Evolutionary conservation across 305 asterid genomes (phyloP), one percentile per base, ranked within the genome.

Genomic region (Stenogyne calaminthoides): DNA sequence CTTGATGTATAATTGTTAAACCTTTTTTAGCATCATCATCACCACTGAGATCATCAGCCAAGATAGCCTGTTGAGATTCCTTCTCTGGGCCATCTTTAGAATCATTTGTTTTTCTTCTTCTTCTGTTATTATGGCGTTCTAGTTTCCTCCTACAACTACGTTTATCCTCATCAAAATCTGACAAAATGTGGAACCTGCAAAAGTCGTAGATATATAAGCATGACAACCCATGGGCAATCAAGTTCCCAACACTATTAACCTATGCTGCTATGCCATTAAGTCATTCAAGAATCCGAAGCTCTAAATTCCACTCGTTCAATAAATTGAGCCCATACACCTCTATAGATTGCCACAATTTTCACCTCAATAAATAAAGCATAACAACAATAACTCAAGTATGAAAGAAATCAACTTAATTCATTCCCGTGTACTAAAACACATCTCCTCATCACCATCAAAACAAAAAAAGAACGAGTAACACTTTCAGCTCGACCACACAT

Each of bases 121-220:
- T 95, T 52, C 98, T 85, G 80, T 89, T 88, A 76, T 93, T 93
- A 80, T 93, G 98, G n/a, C 91, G 95, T 77, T 93, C 96, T 84
- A 93, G 83, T 78, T 93, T 93, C 87, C 98, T 85, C 77, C 98
- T 82, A 76, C 98, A 93, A 80, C 98, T 93, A 55, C 98, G 92
- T 63, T 89, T 91, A 69, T 96, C 97, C 81, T 93, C 96, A 64
- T 93, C 97, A 79, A 93, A 93, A 77, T 91, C 96, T 72, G 91
- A 73, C 83, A 93, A 68, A 49, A 93, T 62, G 71, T 93, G 98
- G 80, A 93, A 93, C 93, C 98, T 93, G 84, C 80, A 78, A 76
- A 83, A 74, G 39, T 64, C 66, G 60, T 62, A 67, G 34, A 29
- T 39, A 56, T 15, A 76, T 81, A 51, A 74, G 69, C 69, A 76